phyloP scores from a whole-genome alignment of 352 stramenopile species.

The Albugo candida region DNA sequence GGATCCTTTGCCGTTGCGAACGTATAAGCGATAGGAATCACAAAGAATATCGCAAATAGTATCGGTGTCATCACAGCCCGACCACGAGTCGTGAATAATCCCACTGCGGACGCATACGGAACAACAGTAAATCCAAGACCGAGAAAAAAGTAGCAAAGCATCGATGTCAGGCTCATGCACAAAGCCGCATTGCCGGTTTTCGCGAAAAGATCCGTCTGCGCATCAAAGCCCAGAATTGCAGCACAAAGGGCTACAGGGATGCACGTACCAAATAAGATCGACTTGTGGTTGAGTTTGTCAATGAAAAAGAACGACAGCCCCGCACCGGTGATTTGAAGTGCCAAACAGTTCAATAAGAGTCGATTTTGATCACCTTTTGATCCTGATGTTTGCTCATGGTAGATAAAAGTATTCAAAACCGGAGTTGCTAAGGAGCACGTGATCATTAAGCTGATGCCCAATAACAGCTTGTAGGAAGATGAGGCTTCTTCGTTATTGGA shows the following conservation, averaged over 20 bases:
- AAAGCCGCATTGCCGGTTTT: conserved; percentile 31
- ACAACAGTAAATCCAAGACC: conserved; percentile 51
- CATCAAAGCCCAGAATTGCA: conserved; percentile 35
- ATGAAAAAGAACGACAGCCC: conserved; percentile 78
- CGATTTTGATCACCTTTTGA: not conserved
- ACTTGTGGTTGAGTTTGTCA: conserved; percentile 51
- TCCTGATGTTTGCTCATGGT: conserved; percentile 8
- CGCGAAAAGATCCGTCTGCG: conserved; percentile 18
- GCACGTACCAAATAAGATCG: conserved; percentile 48
- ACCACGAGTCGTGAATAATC: conserved; percentile 32
- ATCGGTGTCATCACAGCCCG: too few relatives aligned
- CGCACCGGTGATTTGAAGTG: conserved; percentile 42
- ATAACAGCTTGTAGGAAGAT: conserved; percentile 36
- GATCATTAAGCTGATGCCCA: conserved; percentile 47
- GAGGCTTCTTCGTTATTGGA: conserved; percentile 16
- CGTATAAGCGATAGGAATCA: too few relatives aligned
- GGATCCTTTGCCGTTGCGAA: too few relatives aligned
- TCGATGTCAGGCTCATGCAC: conserved; percentile 45
- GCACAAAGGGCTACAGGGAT: conserved; percentile 28
- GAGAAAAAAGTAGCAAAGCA: conserved; percentile 62
- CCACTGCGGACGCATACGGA: conserved; percentile 50
- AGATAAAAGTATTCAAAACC: conserved; percentile 59
- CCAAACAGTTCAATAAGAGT: conserved; percentile 63
- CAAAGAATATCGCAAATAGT: too few relatives aligned
- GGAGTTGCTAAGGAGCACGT: conserved; percentile 40